A percentile compares a stretch with the other conserved stretches of the same genome.
Evolutionary conservation across 345 rosid genomes (phyloP).

Genomic region (Eutrema heterophyllum): DNA sequence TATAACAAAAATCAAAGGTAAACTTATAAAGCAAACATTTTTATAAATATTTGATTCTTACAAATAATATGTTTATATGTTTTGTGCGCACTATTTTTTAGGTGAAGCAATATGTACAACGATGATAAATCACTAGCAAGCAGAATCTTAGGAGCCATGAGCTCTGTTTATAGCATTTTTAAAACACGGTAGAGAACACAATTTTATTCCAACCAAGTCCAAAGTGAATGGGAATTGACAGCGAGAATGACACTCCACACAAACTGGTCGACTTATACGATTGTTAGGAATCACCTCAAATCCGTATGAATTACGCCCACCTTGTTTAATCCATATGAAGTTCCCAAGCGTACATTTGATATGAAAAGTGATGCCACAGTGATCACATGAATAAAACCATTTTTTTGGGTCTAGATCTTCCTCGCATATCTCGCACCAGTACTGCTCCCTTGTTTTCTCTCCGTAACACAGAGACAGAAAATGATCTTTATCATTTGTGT

Average conservation of each 20-base stretch:
- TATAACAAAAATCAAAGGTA: too few relatives aligned
- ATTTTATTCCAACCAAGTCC: not conserved
- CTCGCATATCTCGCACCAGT: not conserved
- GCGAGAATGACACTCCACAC: not conserved
- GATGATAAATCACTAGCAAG: too few relatives aligned
- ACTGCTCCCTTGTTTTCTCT: not conserved
- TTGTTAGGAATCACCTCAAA: not conserved
- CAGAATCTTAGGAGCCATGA: too few relatives aligned
- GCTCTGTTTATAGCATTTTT: rapidly evolving
- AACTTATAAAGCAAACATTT: too few relatives aligned
- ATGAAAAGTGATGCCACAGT: not conserved
- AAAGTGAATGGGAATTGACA: not conserved
- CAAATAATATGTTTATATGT: too few relatives aligned
- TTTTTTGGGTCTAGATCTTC: not conserved
- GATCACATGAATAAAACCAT: not conserved
- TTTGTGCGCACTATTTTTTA: too few relatives aligned
- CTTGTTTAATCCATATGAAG: not conserved
- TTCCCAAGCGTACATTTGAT: not conserved
- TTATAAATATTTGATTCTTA: too few relatives aligned
- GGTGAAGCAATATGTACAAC: too few relatives aligned
- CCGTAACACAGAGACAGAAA: not conserved
- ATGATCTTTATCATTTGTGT: not conserved
- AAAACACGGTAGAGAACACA: not conserved
- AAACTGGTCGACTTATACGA: not conserved
- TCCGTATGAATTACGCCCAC: rapidly evolving